These are phyloP conservation scores for Heliosperma pusillum DNA, from an alignment of 148 eudicot species.

Conservation along the genomic window DNA sequence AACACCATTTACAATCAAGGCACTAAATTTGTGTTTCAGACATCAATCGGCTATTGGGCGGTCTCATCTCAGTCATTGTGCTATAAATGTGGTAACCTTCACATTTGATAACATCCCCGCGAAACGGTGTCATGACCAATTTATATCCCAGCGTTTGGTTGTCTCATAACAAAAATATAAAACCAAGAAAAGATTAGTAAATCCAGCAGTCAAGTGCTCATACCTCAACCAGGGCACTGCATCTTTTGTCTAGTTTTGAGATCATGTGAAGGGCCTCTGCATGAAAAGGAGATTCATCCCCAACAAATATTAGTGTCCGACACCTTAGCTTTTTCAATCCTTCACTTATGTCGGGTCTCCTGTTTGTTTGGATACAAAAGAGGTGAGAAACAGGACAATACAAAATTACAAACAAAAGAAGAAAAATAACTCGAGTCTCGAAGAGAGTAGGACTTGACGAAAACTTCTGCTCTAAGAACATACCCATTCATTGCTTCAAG, in stretches of 20 bases:
- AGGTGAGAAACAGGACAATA: background rate
- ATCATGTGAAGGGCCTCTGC: constrained; percentile 85
- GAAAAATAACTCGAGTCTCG: background rate
- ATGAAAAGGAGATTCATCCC: constrained; percentile 90
- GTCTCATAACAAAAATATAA: background rate
- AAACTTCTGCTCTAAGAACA: constrained; percentile 12
- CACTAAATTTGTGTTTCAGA: too few species aligned
- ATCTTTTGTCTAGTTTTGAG: constrained; percentile 78
- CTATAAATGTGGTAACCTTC: too few species aligned
- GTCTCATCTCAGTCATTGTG: too few species aligned
- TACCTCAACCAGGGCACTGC: constrained; percentile 97
- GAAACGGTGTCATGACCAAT: too few species aligned
- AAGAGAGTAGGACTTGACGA: background rate
- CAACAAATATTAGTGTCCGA: constrained; percentile 89
- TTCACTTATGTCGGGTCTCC: constrained; percentile 84
- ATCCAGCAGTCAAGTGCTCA: constrained; percentile 5
- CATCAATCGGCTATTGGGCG: too few species aligned
- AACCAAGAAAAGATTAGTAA: background rate
- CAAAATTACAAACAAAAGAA: background rate
- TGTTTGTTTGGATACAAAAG: constrained; percentile 34
- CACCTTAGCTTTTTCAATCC: constrained; percentile 79
- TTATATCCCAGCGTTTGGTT: background rate
- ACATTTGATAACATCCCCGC: too few species aligned
- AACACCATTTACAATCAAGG: background rate
- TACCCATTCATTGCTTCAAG: constrained; percentile 92